Conservation (phyloP, 1,284 basidiomycete species). For the Cystobasidiaceae sp. region DNA sequence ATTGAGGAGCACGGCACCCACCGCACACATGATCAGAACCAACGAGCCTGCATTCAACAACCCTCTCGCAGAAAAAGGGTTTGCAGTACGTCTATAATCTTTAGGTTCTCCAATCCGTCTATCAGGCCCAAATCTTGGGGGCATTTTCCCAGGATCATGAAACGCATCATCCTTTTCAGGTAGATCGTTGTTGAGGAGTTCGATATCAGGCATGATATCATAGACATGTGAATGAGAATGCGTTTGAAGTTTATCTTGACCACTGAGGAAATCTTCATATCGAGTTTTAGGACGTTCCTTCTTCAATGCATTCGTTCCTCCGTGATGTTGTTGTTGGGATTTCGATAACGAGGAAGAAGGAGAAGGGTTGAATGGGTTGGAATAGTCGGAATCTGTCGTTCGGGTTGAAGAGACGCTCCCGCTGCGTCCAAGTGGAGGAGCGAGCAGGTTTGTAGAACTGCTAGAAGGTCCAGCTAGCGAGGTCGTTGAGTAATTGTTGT, state of each 20-base stretch:
- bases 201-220: conserved; percentile 31
- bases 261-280: conserved; percentile 23
- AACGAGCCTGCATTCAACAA: conserved; percentile 35
- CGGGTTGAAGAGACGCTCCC: too few species aligned
- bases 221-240: not conserved
- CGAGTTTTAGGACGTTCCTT: conserved; percentile 28
- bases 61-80: conserved; percentile 17
- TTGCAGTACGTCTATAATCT: not conserved
- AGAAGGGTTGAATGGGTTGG: too few species aligned
- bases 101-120: conserved; percentile 32
- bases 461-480: conserved; percentile 6
- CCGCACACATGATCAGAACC: conserved; percentile 31
- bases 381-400: too few species aligned
- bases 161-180: conserved; percentile 35
- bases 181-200: conserved; percentile 1
- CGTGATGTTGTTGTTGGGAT: not conserved
- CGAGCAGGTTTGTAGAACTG: conserved; percentile 18
- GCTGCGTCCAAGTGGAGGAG: not conserved
- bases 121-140: conserved; percentile 36
- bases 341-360: conserved; percentile 1
- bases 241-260: conserved; percentile 11
- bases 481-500: conserved; percentile 12
- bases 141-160: conserved; percentile 23
- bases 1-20: too few species aligned
- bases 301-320: conserved; percentile 12